Conservation (phyloP, 208 protist genomes). For the Trypanosoma platydactyli region DNA sequence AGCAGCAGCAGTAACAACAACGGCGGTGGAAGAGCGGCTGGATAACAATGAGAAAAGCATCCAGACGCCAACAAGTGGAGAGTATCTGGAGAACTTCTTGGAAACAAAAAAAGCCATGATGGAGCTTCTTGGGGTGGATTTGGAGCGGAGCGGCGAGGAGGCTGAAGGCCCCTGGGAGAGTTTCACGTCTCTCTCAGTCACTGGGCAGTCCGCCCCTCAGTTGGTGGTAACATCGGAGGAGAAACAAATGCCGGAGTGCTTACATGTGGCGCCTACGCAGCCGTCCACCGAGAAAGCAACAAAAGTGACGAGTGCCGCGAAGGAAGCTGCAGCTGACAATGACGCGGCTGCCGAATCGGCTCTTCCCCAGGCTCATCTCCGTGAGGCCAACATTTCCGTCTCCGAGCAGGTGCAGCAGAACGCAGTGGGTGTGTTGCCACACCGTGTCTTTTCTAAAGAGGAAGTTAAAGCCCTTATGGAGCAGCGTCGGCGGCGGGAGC, state of each 20-base stretch:
- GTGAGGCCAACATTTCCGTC: neutral
- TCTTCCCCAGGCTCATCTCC: too few relatives aligned
- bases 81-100: neutral
- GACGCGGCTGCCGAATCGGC: neutral
- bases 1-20: conserved; percentile 21
- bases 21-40: too few relatives aligned
- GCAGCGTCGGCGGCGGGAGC: conserved; percentile 11
- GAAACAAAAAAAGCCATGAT: neutral
- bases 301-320: neutral
- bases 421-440: conserved; percentile 22
- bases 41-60: neutral
- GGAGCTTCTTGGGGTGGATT: neutral
- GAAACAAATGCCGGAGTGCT: too few relatives aligned
- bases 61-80: conserved; percentile 10
- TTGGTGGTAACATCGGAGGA: too few relatives aligned
- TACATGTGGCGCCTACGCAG: neutral
- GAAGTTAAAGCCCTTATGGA: conserved; percentile 35
- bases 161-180: neutral
- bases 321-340: neutral
- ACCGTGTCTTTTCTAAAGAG: conserved; percentile 41
- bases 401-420: neutral
- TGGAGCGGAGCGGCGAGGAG: neutral
- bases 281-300: neutral
- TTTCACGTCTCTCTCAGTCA: too few relatives aligned
- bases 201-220: too few relatives aligned